These are phyloP conservation scores for Neonectria punicea DNA, from an alignment of 2,329 filamentous ascomycete species.

Conservation along the genomic window DNA sequence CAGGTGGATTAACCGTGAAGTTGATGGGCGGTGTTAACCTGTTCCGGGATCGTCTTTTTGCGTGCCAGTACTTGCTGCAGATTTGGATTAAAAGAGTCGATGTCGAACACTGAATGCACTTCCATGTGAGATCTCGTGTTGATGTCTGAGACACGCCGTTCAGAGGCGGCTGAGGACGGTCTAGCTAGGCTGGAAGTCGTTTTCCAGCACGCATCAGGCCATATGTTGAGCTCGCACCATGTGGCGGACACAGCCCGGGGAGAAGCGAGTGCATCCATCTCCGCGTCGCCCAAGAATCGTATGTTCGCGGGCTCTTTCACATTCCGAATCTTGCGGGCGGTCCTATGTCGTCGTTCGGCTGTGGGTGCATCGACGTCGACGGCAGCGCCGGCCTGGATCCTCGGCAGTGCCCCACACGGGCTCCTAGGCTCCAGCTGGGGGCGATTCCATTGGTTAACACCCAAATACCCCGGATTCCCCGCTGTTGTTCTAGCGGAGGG, in stretches of 20 bases:
- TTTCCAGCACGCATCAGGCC: neutral
- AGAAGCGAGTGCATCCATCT: neutral
- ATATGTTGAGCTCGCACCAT: neutral
- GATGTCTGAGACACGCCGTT: neutral
- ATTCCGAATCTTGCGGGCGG: neutral
- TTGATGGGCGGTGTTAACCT: neutral
- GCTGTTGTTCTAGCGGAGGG: neutral
- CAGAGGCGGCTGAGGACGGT: no score
- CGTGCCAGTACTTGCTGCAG: neutral
- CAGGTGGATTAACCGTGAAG: neutral
- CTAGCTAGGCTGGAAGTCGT: neutral
- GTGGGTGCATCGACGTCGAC: neutral
- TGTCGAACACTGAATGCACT: neutral
- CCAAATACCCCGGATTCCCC: constrained; percentile 40
- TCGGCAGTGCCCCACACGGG: constrained; percentile 22
- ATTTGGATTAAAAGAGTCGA: neutral
- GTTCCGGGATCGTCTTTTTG: neutral
- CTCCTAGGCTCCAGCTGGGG: constrained; percentile 14
- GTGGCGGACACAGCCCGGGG: no score
- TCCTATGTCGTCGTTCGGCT: neutral
- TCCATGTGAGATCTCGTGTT: neutral
- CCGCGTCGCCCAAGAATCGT: neutral
- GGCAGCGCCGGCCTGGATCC: neutral
- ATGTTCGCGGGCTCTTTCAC: neutral
- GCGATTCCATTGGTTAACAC: neutral